Evolutionary conservation across 768 basidiomycete species (phyloP).

Genomic region (Hortiboletus campestris): DNA sequence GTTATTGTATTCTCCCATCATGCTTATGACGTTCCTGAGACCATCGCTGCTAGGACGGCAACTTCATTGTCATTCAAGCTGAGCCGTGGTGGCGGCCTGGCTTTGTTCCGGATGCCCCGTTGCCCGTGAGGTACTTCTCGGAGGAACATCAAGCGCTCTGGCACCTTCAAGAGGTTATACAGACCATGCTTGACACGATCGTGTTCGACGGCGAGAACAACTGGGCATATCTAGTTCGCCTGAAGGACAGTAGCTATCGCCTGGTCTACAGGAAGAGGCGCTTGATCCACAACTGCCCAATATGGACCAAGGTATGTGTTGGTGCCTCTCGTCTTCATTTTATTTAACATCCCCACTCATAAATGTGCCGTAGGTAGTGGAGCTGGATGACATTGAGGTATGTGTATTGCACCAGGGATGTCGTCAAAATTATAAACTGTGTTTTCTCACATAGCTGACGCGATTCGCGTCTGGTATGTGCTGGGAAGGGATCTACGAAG

Average conservation of each 20-base stretch:
- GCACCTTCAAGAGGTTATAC: conserved; percentile 31
- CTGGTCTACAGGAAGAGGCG: conserved; percentile 28
- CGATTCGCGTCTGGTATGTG: conserved; percentile 17
- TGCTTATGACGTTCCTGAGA: conserved; percentile 5
- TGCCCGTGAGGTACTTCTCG: not conserved
- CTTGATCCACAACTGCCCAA: conserved; percentile 16
- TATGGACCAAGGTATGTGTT: conserved; percentile 31
- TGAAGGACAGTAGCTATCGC: conserved; percentile 26
- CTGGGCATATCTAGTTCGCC: conserved; percentile 34
- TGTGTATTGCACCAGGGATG: not conserved
- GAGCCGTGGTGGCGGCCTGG: conserved; percentile 29
- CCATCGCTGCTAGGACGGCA: conserved; percentile 20
- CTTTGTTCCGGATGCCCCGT: not conserved
- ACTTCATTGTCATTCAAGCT: conserved; percentile 29
- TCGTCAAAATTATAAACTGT: not conserved
- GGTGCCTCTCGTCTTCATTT: not conserved
- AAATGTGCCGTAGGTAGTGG: conserved; percentile 22
- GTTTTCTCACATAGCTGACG: conserved; percentile 20
- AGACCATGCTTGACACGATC: conserved; percentile 33
- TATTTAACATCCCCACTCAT: conserved; percentile 1
- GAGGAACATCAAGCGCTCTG: conserved; percentile 24
- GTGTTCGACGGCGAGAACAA: conserved; percentile 31
- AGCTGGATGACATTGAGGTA: conserved; percentile 33
- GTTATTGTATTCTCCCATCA: not conserved
- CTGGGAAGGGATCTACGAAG: conserved; percentile 33